These are phyloP conservation scores for Thalassiosira profunda DNA, from an alignment of 108 stramenopile species.

Conservation along the genomic window DNA sequence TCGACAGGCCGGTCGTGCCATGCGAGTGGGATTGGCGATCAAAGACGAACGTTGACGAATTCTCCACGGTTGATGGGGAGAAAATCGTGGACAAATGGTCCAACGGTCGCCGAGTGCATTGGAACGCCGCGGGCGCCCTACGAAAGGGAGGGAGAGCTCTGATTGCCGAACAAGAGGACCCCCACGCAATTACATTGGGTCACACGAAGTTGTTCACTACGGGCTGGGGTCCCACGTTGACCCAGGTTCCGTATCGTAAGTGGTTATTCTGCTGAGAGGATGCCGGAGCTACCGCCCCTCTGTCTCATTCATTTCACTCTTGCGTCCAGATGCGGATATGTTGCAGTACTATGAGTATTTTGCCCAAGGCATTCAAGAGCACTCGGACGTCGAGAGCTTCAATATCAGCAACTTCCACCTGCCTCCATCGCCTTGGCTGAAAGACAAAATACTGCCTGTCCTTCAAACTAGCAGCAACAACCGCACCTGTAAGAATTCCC, in stretches of 20 bases:
- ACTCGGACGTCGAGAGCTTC: not conserved
- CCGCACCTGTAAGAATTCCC: too few species aligned
- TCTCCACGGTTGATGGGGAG: constrained; percentile 12
- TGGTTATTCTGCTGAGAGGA: not conserved
- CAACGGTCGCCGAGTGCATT: not conserved
- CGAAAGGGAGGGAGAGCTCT: not conserved
- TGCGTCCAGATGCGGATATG: constrained; percentile 1
- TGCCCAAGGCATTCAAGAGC: constrained; percentile 1
- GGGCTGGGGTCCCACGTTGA: not conserved
- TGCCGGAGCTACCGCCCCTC: not conserved
- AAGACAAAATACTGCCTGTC: not conserved
- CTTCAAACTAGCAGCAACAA: not conserved
- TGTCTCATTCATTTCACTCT: not conserved
- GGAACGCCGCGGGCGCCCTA: not conserved
- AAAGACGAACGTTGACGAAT: too few species aligned
- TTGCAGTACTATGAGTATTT: constrained; percentile 21
- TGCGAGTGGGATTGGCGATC: too few species aligned
- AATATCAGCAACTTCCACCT: not conserved
- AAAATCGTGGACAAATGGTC: not conserved
- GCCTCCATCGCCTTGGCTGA: not conserved
- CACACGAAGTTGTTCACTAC: too few species aligned
- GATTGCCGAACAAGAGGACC: not conserved
- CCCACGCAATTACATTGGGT: not conserved
- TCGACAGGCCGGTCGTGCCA: too few species aligned
- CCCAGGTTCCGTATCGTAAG: constrained; percentile 27